A percentile compares a stretch with the other conserved stretches of the same genome.
Evolutionary conservation across 2,329 filamentous ascomycete species (phyloP).

Genomic region (Aspergillus calidoustus): DNA sequence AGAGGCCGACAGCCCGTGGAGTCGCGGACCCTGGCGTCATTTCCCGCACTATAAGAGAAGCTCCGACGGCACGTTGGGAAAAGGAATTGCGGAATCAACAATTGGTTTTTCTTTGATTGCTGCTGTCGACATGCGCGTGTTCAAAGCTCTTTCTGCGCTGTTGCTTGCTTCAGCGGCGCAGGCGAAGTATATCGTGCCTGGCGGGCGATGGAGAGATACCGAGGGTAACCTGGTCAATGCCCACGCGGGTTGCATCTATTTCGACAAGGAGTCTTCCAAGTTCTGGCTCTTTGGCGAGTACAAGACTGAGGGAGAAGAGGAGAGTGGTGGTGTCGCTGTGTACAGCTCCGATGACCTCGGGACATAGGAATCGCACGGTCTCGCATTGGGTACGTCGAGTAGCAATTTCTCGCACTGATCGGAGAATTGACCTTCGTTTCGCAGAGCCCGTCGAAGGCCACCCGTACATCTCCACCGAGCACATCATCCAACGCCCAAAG

Average conservation of each 20-base stretch:
- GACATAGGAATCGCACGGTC: slow-evolving; percentile 62
- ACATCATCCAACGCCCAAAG: slow-evolving; percentile 67
- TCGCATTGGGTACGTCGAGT: slow-evolving; percentile 55
- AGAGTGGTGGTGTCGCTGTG: slow-evolving; percentile 65
- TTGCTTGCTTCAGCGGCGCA: slow-evolving; percentile 15
- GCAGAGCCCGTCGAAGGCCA: slow-evolving; percentile 59
- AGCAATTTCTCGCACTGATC: neutral
- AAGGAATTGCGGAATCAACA: neutral
- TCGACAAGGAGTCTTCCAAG: slow-evolving; percentile 57
- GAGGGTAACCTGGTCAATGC: slow-evolving; percentile 65
- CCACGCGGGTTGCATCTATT: slow-evolving; percentile 62
- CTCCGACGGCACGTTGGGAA: neutral
- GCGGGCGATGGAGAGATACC: slow-evolving; percentile 64
- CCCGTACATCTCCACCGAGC: slow-evolving; percentile 58
- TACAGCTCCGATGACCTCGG: slow-evolving; percentile 65
- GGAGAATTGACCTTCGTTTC: too few species aligned
- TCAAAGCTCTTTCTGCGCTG: neutral
- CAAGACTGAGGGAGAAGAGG: slow-evolving; percentile 61
- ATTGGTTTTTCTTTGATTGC: neutral
- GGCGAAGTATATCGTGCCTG: slow-evolving; percentile 65
- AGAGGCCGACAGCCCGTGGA: slow-evolving; percentile 14
- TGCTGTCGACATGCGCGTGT: slow-evolving; percentile 8
- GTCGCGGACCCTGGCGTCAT: neutral
- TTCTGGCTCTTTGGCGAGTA: slow-evolving; percentile 68
- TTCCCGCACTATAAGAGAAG: slow-evolving; percentile 9